A percentile compares a stretch with the other conserved stretches of the same genome.
phyloP scores from a whole-genome alignment of 352 stramenopile species.

The Pythium chondricola region DNA sequence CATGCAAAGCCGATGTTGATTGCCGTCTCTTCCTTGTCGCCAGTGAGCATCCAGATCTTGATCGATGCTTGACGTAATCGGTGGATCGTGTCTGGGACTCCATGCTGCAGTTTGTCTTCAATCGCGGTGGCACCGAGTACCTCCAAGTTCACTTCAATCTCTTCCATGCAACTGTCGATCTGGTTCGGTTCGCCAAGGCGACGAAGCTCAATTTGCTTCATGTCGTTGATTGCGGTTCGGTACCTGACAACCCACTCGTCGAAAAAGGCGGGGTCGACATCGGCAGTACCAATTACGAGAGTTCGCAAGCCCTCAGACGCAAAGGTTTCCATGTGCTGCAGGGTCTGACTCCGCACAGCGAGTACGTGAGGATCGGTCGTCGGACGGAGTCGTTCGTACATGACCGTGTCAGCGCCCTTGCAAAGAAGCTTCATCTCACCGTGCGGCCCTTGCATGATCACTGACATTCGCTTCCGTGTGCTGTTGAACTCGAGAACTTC shows the following conservation, averaged over 20 bases:
- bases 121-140: conserved; percentile 92
- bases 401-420: conserved; percentile 87
- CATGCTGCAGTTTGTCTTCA: conserved; percentile 90
- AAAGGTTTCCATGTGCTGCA: conserved; percentile 87
- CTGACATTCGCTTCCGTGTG: conserved; percentile 94
- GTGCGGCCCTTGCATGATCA: conserved; percentile 64
- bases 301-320: conserved; percentile 86
- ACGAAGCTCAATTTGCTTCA: conserved; percentile 80
- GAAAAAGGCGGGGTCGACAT: conserved; percentile 56
- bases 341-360: conserved; percentile 53
- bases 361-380: conserved; percentile 41
- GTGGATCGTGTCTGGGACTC: conserved; percentile 90
- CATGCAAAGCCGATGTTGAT: conserved; percentile 96
- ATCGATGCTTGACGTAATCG: conserved; percentile 90
- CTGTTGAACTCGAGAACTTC: conserved; percentile 94
- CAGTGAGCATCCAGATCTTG: conserved; percentile 94
- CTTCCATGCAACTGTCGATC: conserved; percentile 78
- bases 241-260: conserved; percentile 62
- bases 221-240: conserved; percentile 76
- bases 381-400: conserved; percentile 71
- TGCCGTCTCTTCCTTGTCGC: conserved; percentile 93
- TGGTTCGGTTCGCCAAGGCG: conserved; percentile 65
- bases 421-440: conserved; percentile 72
- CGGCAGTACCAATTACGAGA: conserved; percentile 73
- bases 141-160: conserved; percentile 83